phyloP scores from a whole-genome alignment of 106 monocot species.

The Vanilla planifolia region DNA sequence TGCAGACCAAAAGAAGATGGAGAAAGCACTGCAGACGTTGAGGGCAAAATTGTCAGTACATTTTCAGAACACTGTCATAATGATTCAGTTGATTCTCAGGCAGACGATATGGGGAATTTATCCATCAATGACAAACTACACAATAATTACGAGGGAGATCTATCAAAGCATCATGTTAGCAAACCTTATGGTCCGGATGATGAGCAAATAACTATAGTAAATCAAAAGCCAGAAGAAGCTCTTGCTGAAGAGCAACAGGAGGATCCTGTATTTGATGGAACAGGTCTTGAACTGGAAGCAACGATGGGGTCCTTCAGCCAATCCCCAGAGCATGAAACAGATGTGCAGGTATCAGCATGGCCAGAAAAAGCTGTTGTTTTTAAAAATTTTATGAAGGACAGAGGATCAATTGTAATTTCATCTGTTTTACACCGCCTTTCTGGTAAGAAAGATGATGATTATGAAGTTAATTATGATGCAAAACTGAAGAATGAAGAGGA shows the following conservation, averaged over 20 bases:
- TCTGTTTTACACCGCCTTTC: constrained; percentile 78
- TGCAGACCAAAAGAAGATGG: too few relatives aligned
- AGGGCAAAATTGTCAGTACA: too few relatives aligned
- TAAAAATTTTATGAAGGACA: constrained; percentile 79
- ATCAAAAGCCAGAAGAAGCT: constrained; percentile 15
- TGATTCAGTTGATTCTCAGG: too few relatives aligned
- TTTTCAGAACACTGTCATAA: too few relatives aligned
- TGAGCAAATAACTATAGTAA: constrained; percentile 3
- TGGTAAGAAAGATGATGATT: constrained; percentile 57
- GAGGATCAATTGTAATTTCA: constrained; percentile 65
- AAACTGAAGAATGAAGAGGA: constrained; percentile 26
- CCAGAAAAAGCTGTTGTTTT: constrained; percentile 74
- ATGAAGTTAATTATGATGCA: constrained; percentile 15
- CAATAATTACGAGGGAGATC: constrained; percentile 1
- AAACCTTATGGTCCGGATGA: not conserved
- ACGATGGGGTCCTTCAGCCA: constrained; percentile 17
- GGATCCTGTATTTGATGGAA: constrained; percentile 77
- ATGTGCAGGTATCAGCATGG: constrained; percentile 39
- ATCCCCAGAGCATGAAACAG: constrained; percentile 25
- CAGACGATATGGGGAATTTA: too few relatives aligned
- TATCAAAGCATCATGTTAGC: not conserved
- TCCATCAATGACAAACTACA: too few relatives aligned
- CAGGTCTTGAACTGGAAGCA: constrained; percentile 35
- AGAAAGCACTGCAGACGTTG: too few relatives aligned
- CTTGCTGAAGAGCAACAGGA: constrained; percentile 35